Conservation (phyloP, 192 early-diverging fungal genomes). For the Mortierella claussenii region DNA sequence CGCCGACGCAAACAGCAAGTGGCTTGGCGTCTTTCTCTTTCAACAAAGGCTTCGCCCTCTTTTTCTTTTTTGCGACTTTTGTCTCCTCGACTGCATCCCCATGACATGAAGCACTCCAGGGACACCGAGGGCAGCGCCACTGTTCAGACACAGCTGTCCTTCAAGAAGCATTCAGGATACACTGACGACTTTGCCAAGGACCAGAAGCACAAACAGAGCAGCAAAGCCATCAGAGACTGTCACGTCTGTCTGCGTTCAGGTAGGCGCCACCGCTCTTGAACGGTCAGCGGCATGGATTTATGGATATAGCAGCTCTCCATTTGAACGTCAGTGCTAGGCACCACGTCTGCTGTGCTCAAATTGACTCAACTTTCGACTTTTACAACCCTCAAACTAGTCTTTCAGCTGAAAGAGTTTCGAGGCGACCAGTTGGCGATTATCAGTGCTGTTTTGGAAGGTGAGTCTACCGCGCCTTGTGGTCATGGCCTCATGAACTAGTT, state of each 20-base stretch:
- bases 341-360: not conserved
- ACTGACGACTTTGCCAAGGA: slow-evolving; percentile 10
- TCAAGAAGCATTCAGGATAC: slow-evolving; percentile 37
- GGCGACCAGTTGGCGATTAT: slow-evolving; percentile 31
- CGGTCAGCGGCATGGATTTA: too few relatives aligned
- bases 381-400: not conserved
- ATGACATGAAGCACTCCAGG: not conserved
- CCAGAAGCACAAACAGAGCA: not conserved
- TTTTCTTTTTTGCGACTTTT: slow-evolving; percentile 3
- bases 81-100: not conserved
- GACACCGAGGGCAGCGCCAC: slow-evolving; percentile 6
- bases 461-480: too few relatives aligned
- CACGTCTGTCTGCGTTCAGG: slow-evolving; percentile 32
- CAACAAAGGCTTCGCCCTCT: not conserved
- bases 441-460: slow-evolving; percentile 29
- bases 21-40: too few relatives aligned
- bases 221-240: slow-evolving; percentile 10
- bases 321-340: not conserved
- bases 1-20: too few relatives aligned
- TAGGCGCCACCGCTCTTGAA: too few relatives aligned
- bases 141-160: slow-evolving; percentile 29
- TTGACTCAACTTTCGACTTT: not conserved
- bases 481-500: too few relatives aligned
- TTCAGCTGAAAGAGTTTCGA: slow-evolving; percentile 32
- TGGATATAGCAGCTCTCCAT: too few relatives aligned